A percentile compares a stretch with the other conserved stretches of the same genome.
These are phyloP conservation scores for Urochloa ruziziensis DNA, from an alignment of 176 grass and related monocot genomes.

Conservation along the genomic window DNA sequence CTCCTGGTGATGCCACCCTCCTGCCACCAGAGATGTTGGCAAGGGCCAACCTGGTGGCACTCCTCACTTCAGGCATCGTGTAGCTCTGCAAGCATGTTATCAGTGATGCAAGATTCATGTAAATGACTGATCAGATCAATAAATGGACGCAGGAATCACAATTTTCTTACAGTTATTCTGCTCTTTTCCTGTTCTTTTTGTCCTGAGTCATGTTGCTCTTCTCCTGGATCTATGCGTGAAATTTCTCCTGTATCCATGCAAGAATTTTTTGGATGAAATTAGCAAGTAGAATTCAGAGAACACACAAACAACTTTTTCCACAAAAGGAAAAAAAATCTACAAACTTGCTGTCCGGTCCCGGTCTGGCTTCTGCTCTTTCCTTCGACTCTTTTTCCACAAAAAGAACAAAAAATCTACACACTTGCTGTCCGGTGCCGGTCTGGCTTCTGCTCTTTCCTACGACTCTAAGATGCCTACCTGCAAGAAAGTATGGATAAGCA, in stretches of 20 bases:
- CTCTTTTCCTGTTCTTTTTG: not conserved
- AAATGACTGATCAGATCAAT: not conserved
- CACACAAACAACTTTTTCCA: not conserved
- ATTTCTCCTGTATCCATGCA: not conserved
- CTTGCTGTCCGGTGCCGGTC: too few relatives aligned
- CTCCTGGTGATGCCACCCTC: slow-evolving; percentile 34
- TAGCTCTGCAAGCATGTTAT: slow-evolving; percentile 2
- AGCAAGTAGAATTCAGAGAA: not conserved
- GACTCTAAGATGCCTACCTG: not conserved
- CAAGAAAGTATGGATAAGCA: not conserved
- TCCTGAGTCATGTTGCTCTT: not conserved
- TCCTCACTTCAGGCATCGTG: slow-evolving; percentile 51
- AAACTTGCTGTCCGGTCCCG: not conserved
- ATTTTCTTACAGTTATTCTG: not conserved
- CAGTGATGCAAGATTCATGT: not conserved
- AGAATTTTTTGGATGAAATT: not conserved
- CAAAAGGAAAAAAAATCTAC: not conserved
- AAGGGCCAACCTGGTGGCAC: not conserved
- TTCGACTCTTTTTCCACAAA: too few relatives aligned
- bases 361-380: not conserved
- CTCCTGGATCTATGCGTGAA: not conserved
- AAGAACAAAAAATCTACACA: too few relatives aligned
- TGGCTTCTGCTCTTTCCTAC: too few relatives aligned
- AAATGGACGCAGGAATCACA: not conserved
- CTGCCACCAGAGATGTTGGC: slow-evolving; percentile 34